Percentiles rank a stretch among this genome's conserved stretches.
Conservation (phyloP, 2,329 filamentous ascomycete genomes). For the Ascosphaera acerosa region DNA sequence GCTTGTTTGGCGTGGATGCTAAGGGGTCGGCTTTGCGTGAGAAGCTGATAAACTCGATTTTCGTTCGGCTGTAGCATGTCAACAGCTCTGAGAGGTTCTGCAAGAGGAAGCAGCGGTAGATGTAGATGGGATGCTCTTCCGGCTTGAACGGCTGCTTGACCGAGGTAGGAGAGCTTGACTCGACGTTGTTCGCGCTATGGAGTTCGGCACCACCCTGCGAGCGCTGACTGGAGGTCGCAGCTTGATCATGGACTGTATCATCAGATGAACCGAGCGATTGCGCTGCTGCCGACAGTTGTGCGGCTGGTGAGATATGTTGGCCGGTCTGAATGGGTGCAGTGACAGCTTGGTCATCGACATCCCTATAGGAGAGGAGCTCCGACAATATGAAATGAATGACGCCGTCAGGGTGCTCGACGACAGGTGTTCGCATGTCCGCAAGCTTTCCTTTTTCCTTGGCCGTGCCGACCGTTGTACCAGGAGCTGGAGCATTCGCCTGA, state of each 20-base stretch:
- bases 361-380: slow-evolving; percentile 73
- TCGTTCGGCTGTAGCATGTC: slow-evolving; percentile 76
- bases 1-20: slow-evolving; percentile 74
- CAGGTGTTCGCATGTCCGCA: slow-evolving; percentile 49
- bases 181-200: slow-evolving; percentile 28
- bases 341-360: slow-evolving; percentile 62
- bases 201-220: slow-evolving; percentile 11
- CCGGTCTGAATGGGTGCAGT: slow-evolving; percentile 12
- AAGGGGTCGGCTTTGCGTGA: slow-evolving; percentile 72
- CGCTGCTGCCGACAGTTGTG: too few relatives aligned
- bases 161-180: slow-evolving; percentile 11
- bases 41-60: slow-evolving; percentile 98
- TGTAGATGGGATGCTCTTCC: slow-evolving; percentile 83
- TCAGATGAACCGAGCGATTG: too few relatives aligned
- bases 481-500: slow-evolving; percentile 1
- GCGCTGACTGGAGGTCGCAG: slow-evolving; percentile 9
- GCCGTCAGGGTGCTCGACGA: slow-evolving; percentile 79
- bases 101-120: slow-evolving; percentile 86
- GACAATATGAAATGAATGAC: slow-evolving; percentile 87
- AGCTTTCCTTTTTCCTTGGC: slow-evolving; percentile 26
- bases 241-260: too few relatives aligned
- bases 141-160: slow-evolving; percentile 60
- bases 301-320: too few relatives aligned
- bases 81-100: slow-evolving; percentile 79
- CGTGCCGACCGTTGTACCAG: not conserved